Base-by-base conservation (phyloP, 1,284 basidiomycete species). In the Fomitopsis palustris region DNA sequence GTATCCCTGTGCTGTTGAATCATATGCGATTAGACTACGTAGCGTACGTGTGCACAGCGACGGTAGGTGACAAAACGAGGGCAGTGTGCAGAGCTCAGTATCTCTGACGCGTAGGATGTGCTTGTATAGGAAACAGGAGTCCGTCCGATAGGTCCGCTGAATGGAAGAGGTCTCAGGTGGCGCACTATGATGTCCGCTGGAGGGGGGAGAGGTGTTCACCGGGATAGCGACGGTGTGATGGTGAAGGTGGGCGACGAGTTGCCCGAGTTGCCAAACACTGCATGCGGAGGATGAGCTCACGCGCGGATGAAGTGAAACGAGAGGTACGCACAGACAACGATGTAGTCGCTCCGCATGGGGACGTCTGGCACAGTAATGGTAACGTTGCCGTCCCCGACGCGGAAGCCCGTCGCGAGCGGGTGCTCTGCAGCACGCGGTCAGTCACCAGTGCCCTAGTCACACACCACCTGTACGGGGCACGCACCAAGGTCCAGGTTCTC, bases 401-500 rank as follows among this genome's bases (percentile, higher is more conserved):
- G 66, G 67, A 80, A 77, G 57, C 67, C 65, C 4, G 33, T 12
- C 16, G 75, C 77, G 33, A 80, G 73, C 16, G 78, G 77, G 64
- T 72, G 53, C 25, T 64, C 75, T 78, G 58, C 43, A 60, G 17
- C 55, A n/a, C 51, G 38, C 41, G 19, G n/a, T 23, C 10, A 38
- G 38, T 41, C 16, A 59, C 29, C 14, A 33, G 21, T 14, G 43
- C 41, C 17, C 9, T n/a, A 51, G 9, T n/a, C 2, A 23, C 27
- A 14, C 33, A 43, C n/a, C 12, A n/a, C 7, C 12, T 12, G 35
- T 7, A 23, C 16, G 31, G 16, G 14, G 12, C 8, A 71, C 81
- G 61, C 57, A 79, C 80, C 1, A 43, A 66, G 60, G 58, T 81
- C 68, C 61, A 83, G 64, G 67, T 82, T 69, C 69, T 82, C 80